Conservation (phyloP, 2,329 filamentous ascomycete species). For the Pseudonectria foliicola region DNA sequence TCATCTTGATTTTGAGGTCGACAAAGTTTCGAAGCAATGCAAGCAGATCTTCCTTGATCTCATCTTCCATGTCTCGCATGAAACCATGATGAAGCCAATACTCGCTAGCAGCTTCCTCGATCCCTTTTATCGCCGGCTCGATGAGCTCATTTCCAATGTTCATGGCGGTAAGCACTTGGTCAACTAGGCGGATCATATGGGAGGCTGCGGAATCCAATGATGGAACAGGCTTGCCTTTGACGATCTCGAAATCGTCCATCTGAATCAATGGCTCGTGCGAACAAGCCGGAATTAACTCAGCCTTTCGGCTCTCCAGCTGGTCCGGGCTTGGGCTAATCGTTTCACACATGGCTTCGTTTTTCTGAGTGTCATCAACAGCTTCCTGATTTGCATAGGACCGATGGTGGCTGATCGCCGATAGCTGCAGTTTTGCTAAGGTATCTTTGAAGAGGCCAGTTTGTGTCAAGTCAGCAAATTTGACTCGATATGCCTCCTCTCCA, state of each 20-base stretch:
- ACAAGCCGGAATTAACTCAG: no score
- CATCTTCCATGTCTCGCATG: constrained; percentile 15
- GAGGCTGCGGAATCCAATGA: no score
- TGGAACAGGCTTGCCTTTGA: no score
- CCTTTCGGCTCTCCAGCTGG: no score
- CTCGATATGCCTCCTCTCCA: constrained; percentile 2
- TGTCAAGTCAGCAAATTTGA: constrained; percentile 12
- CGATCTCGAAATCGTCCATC: no score
- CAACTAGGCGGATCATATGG: no score
- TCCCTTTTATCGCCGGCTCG: constrained; percentile 9
- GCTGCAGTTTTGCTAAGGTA: constrained; percentile 5
- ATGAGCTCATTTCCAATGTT: background rate
- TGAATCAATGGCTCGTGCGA: no score
- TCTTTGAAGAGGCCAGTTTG: constrained; percentile 12
- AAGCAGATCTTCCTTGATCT: constrained; percentile 15
- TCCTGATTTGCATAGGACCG: background rate
- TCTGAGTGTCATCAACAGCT: no score
- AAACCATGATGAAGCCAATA: constrained; percentile 19
- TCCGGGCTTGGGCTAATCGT: no score
- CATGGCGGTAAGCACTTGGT: no score
- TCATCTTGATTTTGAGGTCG: constrained; percentile 16
- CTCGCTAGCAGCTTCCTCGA: constrained; percentile 20
- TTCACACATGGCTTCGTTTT: no score
- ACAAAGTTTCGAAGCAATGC: constrained; percentile 15
- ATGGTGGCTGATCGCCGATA: constrained; percentile 2